Base-by-base conservation (phyloP, 2,329 filamentous ascomycete genomes). In the Fusarium bactridioides region DNA sequence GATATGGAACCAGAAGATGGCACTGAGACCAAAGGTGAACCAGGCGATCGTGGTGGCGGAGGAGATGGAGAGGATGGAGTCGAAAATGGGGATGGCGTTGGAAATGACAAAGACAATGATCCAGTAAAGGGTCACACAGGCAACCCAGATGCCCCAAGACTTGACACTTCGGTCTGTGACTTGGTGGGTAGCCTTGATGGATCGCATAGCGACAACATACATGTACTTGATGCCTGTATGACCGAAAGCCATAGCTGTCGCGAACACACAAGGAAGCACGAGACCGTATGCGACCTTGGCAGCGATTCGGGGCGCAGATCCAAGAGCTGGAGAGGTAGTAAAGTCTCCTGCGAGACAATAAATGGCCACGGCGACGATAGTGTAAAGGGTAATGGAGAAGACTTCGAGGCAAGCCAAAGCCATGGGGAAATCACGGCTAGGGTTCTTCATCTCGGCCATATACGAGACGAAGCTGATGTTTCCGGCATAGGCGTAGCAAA, bases 51-150 rank as follows among this genome's bases (percentile, higher is more conserved):
- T 78, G 0, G 79, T 80, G 2, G 80, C 79, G 2, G 78, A 80
- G 0, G 80, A 79, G 47, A 82, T 80, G 13, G 78, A 74, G 27
- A 82, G 73, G 59, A 82, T 82, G 3, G 79, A 81, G 65, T 81
- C 78, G 55, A 82, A 82, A 40, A 82, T 74, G 11, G 80, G 80
- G 16, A 82, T 80, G 12, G 80, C 79, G 56, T 79, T 81, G 47
- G 80, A 79, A 25, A 82, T 73, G 19, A 81, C 43, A 64, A 80
- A 82, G 2, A 78, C 77, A 2, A 78, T 37, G 19, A 78, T 54
- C 80, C 80, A 82, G 64, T 79, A 81, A 0, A 77, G 0, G 5
- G 76, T 80, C 8, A 78, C 79, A 37, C 78, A 79, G 8, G 48
- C 74, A 8, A 83, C 64, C 80, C 80, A 82, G 10, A 76, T 70